phyloP scores from a whole-genome alignment of 129 eudicot genomes.

The Mikania micrantha region DNA sequence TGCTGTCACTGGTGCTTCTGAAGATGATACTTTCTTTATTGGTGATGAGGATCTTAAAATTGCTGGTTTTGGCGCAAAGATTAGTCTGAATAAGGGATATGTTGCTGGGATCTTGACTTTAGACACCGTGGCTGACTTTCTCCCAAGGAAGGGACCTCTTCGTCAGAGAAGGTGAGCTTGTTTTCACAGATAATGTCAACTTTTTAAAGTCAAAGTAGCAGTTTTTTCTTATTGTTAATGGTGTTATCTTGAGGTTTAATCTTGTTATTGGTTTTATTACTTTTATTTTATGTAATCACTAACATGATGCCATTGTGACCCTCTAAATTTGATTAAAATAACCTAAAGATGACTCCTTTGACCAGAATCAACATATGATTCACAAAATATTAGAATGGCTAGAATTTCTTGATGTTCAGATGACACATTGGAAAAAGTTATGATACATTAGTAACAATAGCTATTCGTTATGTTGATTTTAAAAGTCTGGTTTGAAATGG shows the following conservation, averaged over 20 bases:
- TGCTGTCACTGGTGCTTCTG: conserved; percentile 69
- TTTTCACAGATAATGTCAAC: background rate
- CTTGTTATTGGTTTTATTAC: background rate
- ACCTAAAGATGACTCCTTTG: background rate
- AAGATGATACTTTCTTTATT: conserved; percentile 46
- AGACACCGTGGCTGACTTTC: conserved; percentile 92
- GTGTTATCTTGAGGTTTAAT: background rate
- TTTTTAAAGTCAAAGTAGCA: conserved; percentile 6
- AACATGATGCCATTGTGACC: background rate
- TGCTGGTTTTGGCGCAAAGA: conserved; percentile 71
- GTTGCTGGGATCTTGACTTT: conserved; percentile 92
- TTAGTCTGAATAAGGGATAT: conserved; percentile 70
- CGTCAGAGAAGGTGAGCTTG: conserved; percentile 75
- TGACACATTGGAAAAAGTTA: background rate
- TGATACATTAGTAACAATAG: background rate
- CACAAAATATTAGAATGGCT: background rate
- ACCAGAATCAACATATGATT: background rate
- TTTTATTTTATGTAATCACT: background rate
- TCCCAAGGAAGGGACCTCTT: conserved; percentile 95
- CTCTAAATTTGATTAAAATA: background rate
- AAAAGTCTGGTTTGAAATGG: background rate
- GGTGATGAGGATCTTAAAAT: conserved; percentile 76
- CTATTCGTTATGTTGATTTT: background rate
- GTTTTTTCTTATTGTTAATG: background rate
- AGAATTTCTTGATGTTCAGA: background rate